Evolutionary conservation across 1,284 basidiomycete species (phyloP), one percentile per base, ranked within the genome.

Genomic region (Sporisorium sorghi): DNA sequence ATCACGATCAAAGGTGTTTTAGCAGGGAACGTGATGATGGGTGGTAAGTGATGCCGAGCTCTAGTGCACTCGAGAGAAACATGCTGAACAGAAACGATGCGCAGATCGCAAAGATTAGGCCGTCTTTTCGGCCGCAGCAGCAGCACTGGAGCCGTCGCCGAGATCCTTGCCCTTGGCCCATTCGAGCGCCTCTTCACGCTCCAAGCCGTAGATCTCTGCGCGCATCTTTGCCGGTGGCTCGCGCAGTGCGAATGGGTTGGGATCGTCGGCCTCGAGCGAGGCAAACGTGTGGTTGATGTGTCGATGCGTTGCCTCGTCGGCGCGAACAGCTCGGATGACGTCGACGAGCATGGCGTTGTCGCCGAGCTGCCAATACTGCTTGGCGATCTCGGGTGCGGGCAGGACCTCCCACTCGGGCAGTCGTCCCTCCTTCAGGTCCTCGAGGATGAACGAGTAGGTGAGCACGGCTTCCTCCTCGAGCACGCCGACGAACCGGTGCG

Each of bases 401-500:
- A 76, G 62, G 43, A 84, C 77, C 26, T 84, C 79, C 95, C 95
- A 98, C 85, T 92, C 91, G 0, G 95, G 94, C 55, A 98, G 87
- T 46, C 89, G 89, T 15, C 94, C 94, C n/a, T 88, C 88, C 82
- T 94, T 91, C 23, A 97, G 87, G 67, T 97, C 93, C 49, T 89
- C 82, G 71, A 97, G 93, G 83, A 91, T 91, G 74, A 89, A 88
- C 7, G 93, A 92, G 85, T 77, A 69, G n/a, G 62, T 76, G 28
- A 69, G 26, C 6, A 96, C 93, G 5, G 95, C 95, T 85, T 98
- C 94, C 86, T 98, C 95, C 82, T 98, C 96, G 10, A 99, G 87
- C 80, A 93, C 87, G n/a, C 89, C 96, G 47, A 98, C 95, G 84
- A 98, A 98, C 32, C 96, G 92, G 85, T 98, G 96, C 71, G 92